Conservation (phyloP, 116 monocot species). For the Posidonia oceanica region DNA sequence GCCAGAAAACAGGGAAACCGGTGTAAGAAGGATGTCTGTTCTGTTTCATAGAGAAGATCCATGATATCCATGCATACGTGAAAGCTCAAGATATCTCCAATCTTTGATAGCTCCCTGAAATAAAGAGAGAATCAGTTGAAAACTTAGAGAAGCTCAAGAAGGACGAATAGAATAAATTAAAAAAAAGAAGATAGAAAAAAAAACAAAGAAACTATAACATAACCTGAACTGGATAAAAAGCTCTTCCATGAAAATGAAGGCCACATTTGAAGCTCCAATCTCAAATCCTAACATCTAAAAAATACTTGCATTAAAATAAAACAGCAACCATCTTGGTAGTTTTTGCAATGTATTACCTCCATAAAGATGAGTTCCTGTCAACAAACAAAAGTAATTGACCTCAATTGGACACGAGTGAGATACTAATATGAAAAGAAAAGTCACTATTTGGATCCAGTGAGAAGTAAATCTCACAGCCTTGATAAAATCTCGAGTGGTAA, state of each 20-base stretch:
- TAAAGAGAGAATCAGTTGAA: not conserved
- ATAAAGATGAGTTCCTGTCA: too few species aligned
- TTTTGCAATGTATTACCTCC: too few species aligned
- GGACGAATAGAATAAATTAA: not conserved
- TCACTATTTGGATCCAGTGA: too few species aligned
- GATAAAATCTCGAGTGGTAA: too few species aligned
- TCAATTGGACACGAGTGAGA: too few species aligned
- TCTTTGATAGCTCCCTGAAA: slow-evolving; percentile 57
- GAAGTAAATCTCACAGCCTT: too few species aligned
- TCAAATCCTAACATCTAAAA: slow-evolving; percentile 54
- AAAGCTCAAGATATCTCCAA: slow-evolving; percentile 47
- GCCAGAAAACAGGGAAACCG: slow-evolving; percentile 43
- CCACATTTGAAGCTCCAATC: slow-evolving; percentile 62
- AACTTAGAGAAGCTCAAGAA: not conserved
- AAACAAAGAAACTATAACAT: not conserved
- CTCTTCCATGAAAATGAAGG: slow-evolving; percentile 62
- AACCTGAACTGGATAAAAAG: slow-evolving; percentile 76
- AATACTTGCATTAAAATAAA: not conserved
- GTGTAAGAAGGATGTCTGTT: slow-evolving; percentile 46
- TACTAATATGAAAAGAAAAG: too few species aligned
- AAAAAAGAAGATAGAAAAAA: not conserved
- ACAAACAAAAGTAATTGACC: too few species aligned
- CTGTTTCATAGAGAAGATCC: slow-evolving; percentile 84
- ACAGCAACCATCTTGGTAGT: not conserved
- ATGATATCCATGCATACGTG: slow-evolving; percentile 77